phyloP scores from a whole-genome alignment of 352 stramenopile genomes.

The Pythium apleroticum region DNA sequence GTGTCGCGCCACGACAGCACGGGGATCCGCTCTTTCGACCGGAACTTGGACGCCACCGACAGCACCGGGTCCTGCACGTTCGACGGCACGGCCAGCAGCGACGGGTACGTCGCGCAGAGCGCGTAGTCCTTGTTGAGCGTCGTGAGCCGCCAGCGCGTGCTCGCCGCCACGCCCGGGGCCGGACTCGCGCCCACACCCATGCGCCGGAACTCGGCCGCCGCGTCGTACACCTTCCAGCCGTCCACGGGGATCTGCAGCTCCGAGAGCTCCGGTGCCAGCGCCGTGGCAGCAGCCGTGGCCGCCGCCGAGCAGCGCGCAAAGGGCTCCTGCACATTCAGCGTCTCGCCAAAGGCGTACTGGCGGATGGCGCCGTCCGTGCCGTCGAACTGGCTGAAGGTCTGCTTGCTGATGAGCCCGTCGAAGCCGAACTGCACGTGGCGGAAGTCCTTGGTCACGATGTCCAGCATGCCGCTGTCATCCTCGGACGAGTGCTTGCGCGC shows the following conservation, averaged over 20 bases:
- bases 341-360: conserved; percentile 61
- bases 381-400: conserved; percentile 81
- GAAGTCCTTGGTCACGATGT: conserved; percentile 82
- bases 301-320: conserved; percentile 60
- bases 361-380: conserved; percentile 57
- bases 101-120: conserved; percentile 78
- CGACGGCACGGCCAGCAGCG: conserved; percentile 65
- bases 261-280: background rate
- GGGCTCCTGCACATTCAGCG: conserved; percentile 41
- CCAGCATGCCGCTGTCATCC: conserved; percentile 66
- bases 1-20: conserved; percentile 81
- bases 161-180: conserved; percentile 23
- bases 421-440: conserved; percentile 78
- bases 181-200: conserved; percentile 44
- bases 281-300: background rate
- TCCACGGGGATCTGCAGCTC: conserved; percentile 23
- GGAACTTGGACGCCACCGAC: conserved; percentile 72
- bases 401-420: conserved; percentile 67
- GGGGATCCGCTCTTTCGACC: conserved; percentile 80
- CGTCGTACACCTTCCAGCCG: conserved; percentile 72
- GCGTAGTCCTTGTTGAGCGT: conserved; percentile 64
- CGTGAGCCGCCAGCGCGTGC: conserved; percentile 69
- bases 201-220: conserved; percentile 65
- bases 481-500: conserved; percentile 80
- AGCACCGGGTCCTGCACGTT: conserved; percentile 68